Percentiles rank a stretch among this genome's conserved stretches.
Conservation (phyloP, 257 asterid species). For the Solanum bulbocastanum region DNA sequence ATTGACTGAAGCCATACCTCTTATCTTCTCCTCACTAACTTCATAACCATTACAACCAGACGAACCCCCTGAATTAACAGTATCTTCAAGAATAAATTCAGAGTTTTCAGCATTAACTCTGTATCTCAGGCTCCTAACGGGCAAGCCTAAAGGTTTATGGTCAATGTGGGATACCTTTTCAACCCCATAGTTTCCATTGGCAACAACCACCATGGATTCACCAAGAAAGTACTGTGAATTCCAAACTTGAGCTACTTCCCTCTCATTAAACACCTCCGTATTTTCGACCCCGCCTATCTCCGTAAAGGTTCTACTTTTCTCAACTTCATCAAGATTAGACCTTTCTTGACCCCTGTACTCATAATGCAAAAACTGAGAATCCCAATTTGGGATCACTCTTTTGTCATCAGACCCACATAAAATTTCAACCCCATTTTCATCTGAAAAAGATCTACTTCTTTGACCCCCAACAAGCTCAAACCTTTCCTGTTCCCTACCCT, state of each 20-base stretch:
- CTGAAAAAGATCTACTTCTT: constrained; percentile 23
- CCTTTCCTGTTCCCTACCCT: constrained; percentile 5
- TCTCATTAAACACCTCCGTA: constrained; percentile 5
- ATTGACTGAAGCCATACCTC: constrained; percentile 47
- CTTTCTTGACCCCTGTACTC: constrained; percentile 7
- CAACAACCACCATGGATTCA: constrained; percentile 48
- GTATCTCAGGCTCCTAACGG: constrained; percentile 65
- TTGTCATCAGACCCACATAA: constrained; percentile 7
- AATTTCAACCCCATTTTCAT: constrained; percentile 8
- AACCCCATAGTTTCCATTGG: constrained; percentile 24
- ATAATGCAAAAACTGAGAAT: constrained; percentile 1
- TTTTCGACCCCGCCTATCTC: constrained; percentile 3
- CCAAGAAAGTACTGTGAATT: constrained; percentile 30
- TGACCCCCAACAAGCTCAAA: constrained; percentile 15
- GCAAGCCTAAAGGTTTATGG: constrained; percentile 67
- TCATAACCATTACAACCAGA: constrained; percentile 7
- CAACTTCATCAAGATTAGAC: constrained; percentile 16
- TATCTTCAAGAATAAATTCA: constrained; percentile 6
- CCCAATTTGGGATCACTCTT: constrained; percentile 17
- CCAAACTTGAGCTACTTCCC: constrained; percentile 24
- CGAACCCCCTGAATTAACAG: constrained; percentile 9
- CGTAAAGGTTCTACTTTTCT: constrained; percentile 24
- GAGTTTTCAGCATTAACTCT: constrained; percentile 17
- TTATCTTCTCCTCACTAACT: constrained; percentile 19
- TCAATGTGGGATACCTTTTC: constrained; percentile 10